Evolutionary conservation across 2,329 filamentous ascomycete genomes (phyloP).

Genomic region (Verticillium nubilum): DNA sequence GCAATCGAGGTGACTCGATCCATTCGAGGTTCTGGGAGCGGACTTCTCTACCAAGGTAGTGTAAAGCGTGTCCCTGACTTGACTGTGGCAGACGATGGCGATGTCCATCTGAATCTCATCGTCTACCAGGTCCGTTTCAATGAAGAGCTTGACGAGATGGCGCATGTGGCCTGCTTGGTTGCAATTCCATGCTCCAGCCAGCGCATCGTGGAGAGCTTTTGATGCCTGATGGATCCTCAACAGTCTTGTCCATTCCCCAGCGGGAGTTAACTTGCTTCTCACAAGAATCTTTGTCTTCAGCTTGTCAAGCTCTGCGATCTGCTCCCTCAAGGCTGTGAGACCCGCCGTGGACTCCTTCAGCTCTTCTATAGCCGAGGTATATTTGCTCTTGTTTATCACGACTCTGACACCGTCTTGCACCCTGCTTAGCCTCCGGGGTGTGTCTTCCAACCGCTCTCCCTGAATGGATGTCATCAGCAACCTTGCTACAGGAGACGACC

Average conservation of each 20-base stretch:
- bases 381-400: background rate
- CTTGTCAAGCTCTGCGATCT: conserved; percentile 1
- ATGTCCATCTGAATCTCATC: conserved; percentile 5
- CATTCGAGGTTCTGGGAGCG: conserved; percentile 3
- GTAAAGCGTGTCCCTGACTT: background rate
- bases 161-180: background rate
- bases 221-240: conserved; percentile 1
- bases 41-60: conserved; percentile 2
- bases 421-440: background rate
- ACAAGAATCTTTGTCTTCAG: background rate
- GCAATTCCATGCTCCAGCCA: conserved; percentile 4
- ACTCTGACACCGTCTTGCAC: conserved; percentile 2
- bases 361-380: background rate
- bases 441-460: background rate
- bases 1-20: background rate
- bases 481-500: background rate
- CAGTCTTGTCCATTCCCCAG: background rate
- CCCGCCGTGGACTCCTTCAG: conserved; percentile 1
- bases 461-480: background rate
- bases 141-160: conserved; percentile 7
- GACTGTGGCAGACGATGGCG: conserved; percentile 3
- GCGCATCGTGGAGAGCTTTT: conserved; percentile 2
- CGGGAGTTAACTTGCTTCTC: background rate
- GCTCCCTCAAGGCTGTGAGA: conserved; percentile 2
- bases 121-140: conserved; percentile 1